A percentile compares a stretch with the other conserved stretches of the same genome.
These are phyloP conservation scores for Quillaja saponaria DNA, from an alignment of 306 rosid genomes.

Conservation along the genomic window DNA sequence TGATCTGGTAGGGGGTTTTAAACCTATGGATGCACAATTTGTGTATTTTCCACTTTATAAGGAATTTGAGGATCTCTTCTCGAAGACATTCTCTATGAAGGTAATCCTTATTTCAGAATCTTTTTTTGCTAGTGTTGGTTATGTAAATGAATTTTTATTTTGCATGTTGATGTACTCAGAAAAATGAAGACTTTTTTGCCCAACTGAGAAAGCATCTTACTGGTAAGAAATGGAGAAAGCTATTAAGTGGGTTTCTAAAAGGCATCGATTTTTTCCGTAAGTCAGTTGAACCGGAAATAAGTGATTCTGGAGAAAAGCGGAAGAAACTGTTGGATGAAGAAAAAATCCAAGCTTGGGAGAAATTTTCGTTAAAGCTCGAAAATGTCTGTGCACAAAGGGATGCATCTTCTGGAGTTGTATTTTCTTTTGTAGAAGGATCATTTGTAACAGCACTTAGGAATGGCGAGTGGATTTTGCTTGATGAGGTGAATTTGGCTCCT, in stretches of 20 bases:
- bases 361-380: slow-evolving; percentile 54
- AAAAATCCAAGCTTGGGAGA: slow-evolving; percentile 62
- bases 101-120: slow-evolving; percentile 34
- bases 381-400: slow-evolving; percentile 43
- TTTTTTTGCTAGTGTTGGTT: slow-evolving; percentile 22
- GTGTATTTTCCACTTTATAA: slow-evolving; percentile 52
- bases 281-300: slow-evolving; percentile 38
- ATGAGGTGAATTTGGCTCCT: slow-evolving; percentile 97
- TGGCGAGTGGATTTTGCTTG: slow-evolving; percentile 96
- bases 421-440: slow-evolving; percentile 95
- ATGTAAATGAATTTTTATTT: slow-evolving; percentile 22
- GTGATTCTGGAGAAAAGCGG: slow-evolving; percentile 54
- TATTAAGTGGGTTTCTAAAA: slow-evolving; percentile 46
- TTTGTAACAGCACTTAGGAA: slow-evolving; percentile 82
- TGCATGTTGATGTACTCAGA: slow-evolving; percentile 46
- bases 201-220: slow-evolving; percentile 37
- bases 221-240: slow-evolving; percentile 57
- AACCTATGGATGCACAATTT: slow-evolving; percentile 68
- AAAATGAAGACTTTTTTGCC: slow-evolving; percentile 33
- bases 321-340: slow-evolving; percentile 62
- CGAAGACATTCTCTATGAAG: slow-evolving; percentile 50
- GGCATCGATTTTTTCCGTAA: slow-evolving; percentile 37
- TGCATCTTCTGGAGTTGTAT: slow-evolving; percentile 70
- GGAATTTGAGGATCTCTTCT: slow-evolving; percentile 64
- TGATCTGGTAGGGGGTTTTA: slow-evolving; percentile 86